These are phyloP conservation scores for Lithospermum erythrorhizon DNA, from an alignment of 257 asterid species.

Conservation along the genomic window DNA sequence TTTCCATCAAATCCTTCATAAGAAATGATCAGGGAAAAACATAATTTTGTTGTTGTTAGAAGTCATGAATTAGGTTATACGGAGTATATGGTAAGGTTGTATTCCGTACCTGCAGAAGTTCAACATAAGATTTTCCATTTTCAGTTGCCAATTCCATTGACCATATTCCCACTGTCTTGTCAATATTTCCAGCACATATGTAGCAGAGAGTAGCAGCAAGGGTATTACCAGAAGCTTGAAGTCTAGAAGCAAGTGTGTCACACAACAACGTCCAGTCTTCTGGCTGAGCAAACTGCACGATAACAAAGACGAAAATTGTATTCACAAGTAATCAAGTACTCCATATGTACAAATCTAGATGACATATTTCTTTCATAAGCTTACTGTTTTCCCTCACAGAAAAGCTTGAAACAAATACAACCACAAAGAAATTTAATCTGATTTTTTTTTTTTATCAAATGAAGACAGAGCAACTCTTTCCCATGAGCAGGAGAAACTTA, in stretches of 20 bases:
- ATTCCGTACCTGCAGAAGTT: conserved; percentile 64
- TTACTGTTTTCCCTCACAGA: neutral
- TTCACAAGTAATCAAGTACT: neutral
- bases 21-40: conserved; percentile 8
- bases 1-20: conserved; percentile 90
- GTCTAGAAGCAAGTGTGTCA: conserved; percentile 84
- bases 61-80: conserved; percentile 8
- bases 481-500: conserved; percentile 30
- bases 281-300: conserved; percentile 65
- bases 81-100: conserved; percentile 5
- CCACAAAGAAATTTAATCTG: neutral
- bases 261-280: conserved; percentile 87
- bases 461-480: neutral
- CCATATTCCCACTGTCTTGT: conserved; percentile 89
- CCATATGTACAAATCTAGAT: neutral
- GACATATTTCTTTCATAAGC: neutral
- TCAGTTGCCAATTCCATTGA: conserved; percentile 57
- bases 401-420: neutral
- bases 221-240: conserved; percentile 67
- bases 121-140: conserved; percentile 68
- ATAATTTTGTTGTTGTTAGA: conserved; percentile 6
- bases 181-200: conserved; percentile 95
- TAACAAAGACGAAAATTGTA: conserved; percentile 4
- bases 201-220: conserved; percentile 83
- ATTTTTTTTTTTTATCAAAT: neutral